A percentile compares a stretch with the other conserved stretches of the same genome.
Evolutionary conservation across 2,329 filamentous ascomycete species (phyloP).

Genomic region (Scopulariopsis brevicaulis): DNA sequence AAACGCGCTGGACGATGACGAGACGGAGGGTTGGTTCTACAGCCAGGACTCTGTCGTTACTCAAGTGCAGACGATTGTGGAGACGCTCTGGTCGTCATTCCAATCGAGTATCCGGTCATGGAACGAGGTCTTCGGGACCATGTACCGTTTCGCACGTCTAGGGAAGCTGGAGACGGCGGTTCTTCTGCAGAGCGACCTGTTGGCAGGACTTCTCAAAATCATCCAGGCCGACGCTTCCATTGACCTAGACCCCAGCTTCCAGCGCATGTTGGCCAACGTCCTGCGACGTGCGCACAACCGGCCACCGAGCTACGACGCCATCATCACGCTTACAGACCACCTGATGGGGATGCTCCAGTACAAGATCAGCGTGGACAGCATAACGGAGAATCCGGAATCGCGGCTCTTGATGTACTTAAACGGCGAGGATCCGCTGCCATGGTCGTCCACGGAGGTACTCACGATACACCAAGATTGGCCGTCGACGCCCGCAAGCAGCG

Average conservation of each 20-base stretch:
- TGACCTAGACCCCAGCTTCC: slow-evolving; percentile 42
- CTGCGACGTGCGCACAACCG: slow-evolving; percentile 35
- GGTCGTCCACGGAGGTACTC: slow-evolving; percentile 33
- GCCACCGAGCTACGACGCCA: slow-evolving; percentile 39
- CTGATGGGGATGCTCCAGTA: slow-evolving; percentile 32
- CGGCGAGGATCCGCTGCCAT: slow-evolving; percentile 24
- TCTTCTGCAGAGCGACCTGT: slow-evolving; percentile 49
- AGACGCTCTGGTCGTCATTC: slow-evolving; percentile 49
- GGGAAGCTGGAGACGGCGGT: slow-evolving; percentile 45
- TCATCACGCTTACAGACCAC: slow-evolving; percentile 37
- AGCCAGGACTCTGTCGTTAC: slow-evolving; percentile 19
- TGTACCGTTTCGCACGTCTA: slow-evolving; percentile 53
- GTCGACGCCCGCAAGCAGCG: slow-evolving; percentile 19
- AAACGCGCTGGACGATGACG: slow-evolving; percentile 19
- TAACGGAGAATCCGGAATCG: slow-evolving; percentile 25
- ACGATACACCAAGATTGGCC: slow-evolving; percentile 29
- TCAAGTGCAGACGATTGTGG: slow-evolving; percentile 34
- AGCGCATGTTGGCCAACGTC: slow-evolving; percentile 39
- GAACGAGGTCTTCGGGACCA: slow-evolving; percentile 66
- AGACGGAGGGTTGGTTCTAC: slow-evolving; percentile 5
- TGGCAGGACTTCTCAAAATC: slow-evolving; percentile 46
- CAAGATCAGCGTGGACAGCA: slow-evolving; percentile 17
- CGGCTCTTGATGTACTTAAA: slow-evolving; percentile 22
- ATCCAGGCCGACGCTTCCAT: slow-evolving; percentile 45
- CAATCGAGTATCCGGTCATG: slow-evolving; percentile 54